phyloP scores from a whole-genome alignment of 108 stramenopile species.

The Cylindrotheca fusiformis region DNA sequence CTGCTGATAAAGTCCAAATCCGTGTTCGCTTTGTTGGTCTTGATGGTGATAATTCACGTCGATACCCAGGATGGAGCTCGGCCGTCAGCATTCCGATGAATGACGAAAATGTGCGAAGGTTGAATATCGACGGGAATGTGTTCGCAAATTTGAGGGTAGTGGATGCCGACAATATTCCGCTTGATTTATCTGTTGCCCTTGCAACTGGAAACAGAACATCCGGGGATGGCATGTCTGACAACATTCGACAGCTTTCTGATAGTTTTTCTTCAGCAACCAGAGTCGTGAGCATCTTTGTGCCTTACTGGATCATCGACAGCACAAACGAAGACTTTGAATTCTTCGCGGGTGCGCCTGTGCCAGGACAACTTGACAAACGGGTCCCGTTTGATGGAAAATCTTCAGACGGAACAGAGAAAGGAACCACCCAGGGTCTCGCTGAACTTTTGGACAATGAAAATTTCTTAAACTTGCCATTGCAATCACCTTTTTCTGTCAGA shows the following conservation, averaged over 20 bases:
- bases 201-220: slow-evolving; percentile 4
- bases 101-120: not conserved
- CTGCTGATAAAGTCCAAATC: slow-evolving; percentile 35
- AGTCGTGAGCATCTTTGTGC: slow-evolving; percentile 39
- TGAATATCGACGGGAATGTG: not conserved
- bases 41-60: slow-evolving; percentile 31
- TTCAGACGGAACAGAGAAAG: not conserved
- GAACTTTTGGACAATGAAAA: slow-evolving; percentile 39
- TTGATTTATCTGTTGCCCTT: slow-evolving; percentile 39
- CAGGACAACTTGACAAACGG: slow-evolving; percentile 34
- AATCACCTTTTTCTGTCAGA: slow-evolving; percentile 36
- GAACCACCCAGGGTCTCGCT: slow-evolving; percentile 34
- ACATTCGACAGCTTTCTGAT: slow-evolving; percentile 13
- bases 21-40: slow-evolving; percentile 37
- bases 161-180: slow-evolving; percentile 27
- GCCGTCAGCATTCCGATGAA: slow-evolving; percentile 27
- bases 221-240: slow-evolving; percentile 5
- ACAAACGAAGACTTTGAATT: slow-evolving; percentile 56
- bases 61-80: slow-evolving; percentile 53
- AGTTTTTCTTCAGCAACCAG: slow-evolving; percentile 26
- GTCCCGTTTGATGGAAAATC: not conserved
- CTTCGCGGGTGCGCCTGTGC: slow-evolving; percentile 24
- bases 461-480: slow-evolving; percentile 9
- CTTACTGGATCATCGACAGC: slow-evolving; percentile 54
- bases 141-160: slow-evolving; percentile 26